Evolutionary conservation across 768 basidiomycete genomes (phyloP), one percentile per base, ranked within the genome.

Genomic region (Coprinellus aureogranulatus): DNA sequence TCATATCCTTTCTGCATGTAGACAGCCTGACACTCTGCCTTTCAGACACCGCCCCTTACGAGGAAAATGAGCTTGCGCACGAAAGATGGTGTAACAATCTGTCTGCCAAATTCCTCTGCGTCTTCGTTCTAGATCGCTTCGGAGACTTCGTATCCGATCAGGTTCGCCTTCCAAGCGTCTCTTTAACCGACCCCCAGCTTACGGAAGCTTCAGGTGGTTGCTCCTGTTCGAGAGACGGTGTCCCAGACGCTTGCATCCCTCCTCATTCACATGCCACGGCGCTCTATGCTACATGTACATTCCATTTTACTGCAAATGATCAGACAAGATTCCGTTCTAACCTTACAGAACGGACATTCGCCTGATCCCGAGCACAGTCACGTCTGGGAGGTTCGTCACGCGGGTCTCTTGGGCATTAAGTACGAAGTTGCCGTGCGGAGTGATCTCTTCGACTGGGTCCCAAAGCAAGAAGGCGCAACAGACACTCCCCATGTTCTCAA

Each of bases 71-170:
- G 20, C 69, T 76, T 41, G 78, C 78, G 0, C 92, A 94, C 64
- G 89, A 92, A 70, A 81, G 81, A 64, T 96, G 94, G 94, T 93
- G 91, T 70, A 95, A 95, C 59, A 85, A 88, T 57, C 74, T 98
- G 16, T 89, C 92, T 2, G 85, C 91, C 10, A 89, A 89, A 62
- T 83, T 97, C 51, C 81, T 98, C 2, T 89, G 88, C 63, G 86
- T 98, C 9, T 90, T 98, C 60, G 90, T 96, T 30, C 78, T 98
- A 25, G 97, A 99, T 69, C 87, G 97, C n/a, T 99, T 99, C 65
- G 94, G 95, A 2, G 97, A 99, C 72, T 99, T 95, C 67, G 87
- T 97, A 34, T 91, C 94, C 0, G 97, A 99, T 68, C 94, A 95
- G 76, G 79, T 79, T 25, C 39, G 63, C 59, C 18, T 47, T 6